A percentile compares a stretch with the other conserved stretches of the same genome.
Conservation (phyloP, 2,329 filamentous ascomycete species). For the Penicillium sp. region DNA sequence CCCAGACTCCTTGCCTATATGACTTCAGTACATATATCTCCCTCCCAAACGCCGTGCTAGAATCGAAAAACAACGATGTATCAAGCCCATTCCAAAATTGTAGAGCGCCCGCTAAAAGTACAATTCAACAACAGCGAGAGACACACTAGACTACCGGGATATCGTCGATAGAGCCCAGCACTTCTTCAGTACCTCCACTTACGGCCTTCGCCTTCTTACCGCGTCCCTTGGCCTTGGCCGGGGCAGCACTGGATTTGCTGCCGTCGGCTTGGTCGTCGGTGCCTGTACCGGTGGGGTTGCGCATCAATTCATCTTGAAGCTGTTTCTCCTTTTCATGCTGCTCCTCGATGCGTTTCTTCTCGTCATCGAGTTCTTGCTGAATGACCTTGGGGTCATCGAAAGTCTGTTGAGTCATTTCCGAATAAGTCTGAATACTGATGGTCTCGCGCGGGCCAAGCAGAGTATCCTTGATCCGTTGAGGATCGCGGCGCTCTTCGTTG, state of each 20-base stretch:
- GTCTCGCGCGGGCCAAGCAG: conserved; percentile 45
- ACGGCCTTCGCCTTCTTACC: conserved; percentile 26
- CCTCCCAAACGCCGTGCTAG: not conserved
- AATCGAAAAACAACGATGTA: conserved; percentile 2
- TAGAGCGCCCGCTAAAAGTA: conserved; percentile 6
- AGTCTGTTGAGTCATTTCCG: conserved; percentile 44
- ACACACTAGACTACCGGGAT: conserved; percentile 14
- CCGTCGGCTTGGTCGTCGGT: conserved; percentile 24
- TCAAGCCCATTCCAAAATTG: conserved; percentile 3
- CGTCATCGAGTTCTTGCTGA: conserved; percentile 42
- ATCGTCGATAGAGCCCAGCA: conserved; percentile 40
- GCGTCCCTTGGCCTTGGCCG: conserved; percentile 28
- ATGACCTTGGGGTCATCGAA: conserved; percentile 41
- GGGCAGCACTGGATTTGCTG: conserved; percentile 28
- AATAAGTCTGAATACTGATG: conserved; percentile 44
- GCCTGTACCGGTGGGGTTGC: conserved; percentile 37
- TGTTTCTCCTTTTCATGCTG: conserved; percentile 45
- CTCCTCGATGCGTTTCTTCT: conserved; percentile 45
- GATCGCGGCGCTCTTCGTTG: conserved; percentile 56
- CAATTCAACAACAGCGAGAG: not conserved
- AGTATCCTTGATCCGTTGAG: conserved; percentile 50
- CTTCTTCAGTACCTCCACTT: conserved; percentile 39
- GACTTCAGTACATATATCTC: not conserved
- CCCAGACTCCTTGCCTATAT: not conserved
- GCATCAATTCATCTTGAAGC: conserved; percentile 42